Percentiles rank a stretch among this genome's conserved stretches.
phyloP scores from a whole-genome alignment of 2,329 filamentous ascomycete genomes.

The Beauveria sp. region DNA sequence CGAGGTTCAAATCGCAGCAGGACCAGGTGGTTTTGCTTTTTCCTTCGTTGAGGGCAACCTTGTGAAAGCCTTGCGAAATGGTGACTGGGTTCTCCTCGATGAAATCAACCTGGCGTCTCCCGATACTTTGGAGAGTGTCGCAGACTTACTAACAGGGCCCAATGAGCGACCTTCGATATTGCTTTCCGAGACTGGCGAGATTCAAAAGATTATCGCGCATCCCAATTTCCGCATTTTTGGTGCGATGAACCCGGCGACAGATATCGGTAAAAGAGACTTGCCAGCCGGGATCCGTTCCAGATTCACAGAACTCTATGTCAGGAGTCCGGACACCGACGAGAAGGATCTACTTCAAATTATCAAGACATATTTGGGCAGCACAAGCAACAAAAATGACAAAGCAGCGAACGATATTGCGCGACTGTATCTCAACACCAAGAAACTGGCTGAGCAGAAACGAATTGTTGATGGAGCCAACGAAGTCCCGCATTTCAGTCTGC shows the following conservation, averaged over 20 bases:
- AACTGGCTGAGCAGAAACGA: slow-evolving; percentile 69
- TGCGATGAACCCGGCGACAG: slow-evolving; percentile 98
- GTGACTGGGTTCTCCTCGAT: slow-evolving; percentile 93
- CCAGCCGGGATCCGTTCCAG: slow-evolving; percentile 81
- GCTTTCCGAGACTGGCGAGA: slow-evolving; percentile 86
- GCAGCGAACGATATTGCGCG: slow-evolving; percentile 74
- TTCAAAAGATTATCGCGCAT: slow-evolving; percentile 83
- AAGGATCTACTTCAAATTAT: slow-evolving; percentile 86
- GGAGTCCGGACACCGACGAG: slow-evolving; percentile 78
- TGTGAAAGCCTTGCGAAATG: slow-evolving; percentile 89
- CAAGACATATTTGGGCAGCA: slow-evolving; percentile 72
- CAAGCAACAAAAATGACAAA: slow-evolving; percentile 63
- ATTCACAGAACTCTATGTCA: slow-evolving; percentile 93
- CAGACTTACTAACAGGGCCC: slow-evolving; percentile 73
- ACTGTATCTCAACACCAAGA: slow-evolving; percentile 83
- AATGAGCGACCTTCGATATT: slow-evolving; percentile 72
- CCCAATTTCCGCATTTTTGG: slow-evolving; percentile 93
- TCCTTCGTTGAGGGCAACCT: slow-evolving; percentile 95
- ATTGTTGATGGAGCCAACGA: slow-evolving; percentile 94
- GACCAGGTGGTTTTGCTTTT: slow-evolving; percentile 77
- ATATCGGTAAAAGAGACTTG: slow-evolving; percentile 92
- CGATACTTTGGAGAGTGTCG: slow-evolving; percentile 89
- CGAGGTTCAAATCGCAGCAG: slow-evolving; percentile 67
- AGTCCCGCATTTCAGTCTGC: slow-evolving; percentile 91
- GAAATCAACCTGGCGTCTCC: slow-evolving; percentile 95